phyloP scores from a whole-genome alignment of 2,329 filamentous ascomycete species.

The Neocatenulostroma microsporum region DNA sequence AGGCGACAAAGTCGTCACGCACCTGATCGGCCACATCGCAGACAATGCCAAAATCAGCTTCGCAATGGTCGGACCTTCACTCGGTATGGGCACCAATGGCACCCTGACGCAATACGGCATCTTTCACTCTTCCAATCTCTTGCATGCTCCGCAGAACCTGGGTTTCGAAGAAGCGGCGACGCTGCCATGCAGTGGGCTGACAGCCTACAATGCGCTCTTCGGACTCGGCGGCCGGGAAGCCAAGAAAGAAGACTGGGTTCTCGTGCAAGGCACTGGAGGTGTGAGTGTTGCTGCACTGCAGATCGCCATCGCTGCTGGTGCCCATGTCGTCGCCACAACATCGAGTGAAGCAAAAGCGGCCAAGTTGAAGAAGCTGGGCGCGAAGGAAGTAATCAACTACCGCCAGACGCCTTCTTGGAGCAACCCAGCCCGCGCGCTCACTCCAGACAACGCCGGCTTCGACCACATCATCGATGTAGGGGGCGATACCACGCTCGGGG shows the following conservation, averaged over 20 bases:
- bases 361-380: constrained; percentile 32
- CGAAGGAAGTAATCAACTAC: constrained; percentile 49
- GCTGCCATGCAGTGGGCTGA: constrained; percentile 35
- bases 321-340: constrained; percentile 49
- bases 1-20: constrained; percentile 11
- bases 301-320: constrained; percentile 44
- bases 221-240: constrained; percentile 31
- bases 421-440: constrained; percentile 39
- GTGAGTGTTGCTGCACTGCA: constrained; percentile 57
- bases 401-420: constrained; percentile 44
- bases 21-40: constrained; percentile 7
- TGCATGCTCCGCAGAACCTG: constrained; percentile 32
- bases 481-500: constrained; percentile 30
- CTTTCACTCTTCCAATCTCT: constrained; percentile 51
- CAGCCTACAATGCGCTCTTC: constrained; percentile 44
- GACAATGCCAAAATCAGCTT: constrained; percentile 4
- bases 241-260: constrained; percentile 36
- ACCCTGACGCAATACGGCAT: constrained; percentile 56
- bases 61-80: constrained; percentile 9
- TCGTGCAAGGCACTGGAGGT: constrained; percentile 59
- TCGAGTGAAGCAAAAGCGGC: constrained; percentile 41
- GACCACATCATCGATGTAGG: constrained; percentile 57
- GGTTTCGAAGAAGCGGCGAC: constrained; percentile 36
- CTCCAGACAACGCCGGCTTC: constrained; percentile 41
- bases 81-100: constrained; percentile 42